A percentile compares a stretch with the other conserved stretches of the same genome.
Conservation (phyloP, 2,329 filamentous ascomycete species). For the Lasiodiplodia hormozganensis region DNA sequence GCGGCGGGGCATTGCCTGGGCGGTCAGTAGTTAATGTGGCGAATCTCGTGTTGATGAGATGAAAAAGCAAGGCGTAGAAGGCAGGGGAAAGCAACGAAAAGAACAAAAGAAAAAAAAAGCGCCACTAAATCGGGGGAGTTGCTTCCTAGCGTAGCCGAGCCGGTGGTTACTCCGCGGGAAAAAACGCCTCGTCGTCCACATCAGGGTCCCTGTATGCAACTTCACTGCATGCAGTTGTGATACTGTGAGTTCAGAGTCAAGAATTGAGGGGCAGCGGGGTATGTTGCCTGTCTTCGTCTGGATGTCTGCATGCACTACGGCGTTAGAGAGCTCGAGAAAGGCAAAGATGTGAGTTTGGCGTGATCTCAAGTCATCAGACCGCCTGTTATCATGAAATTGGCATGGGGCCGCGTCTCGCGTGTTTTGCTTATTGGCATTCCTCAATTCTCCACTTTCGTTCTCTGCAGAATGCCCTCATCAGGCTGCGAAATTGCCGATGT, state of each 20-base stretch:
- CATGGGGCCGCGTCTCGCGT: background rate
- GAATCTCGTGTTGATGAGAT: background rate
- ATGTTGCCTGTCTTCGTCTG: background rate
- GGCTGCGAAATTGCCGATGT: background rate
- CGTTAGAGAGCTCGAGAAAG: background rate
- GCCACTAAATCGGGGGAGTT: background rate
- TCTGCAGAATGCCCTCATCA: background rate
- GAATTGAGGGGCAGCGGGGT: background rate
- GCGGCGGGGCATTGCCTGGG: too few relatives aligned
- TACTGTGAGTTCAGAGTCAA: background rate
- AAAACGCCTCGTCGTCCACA: background rate
- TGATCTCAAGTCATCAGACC: background rate
- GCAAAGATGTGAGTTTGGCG: background rate
- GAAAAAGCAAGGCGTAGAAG: background rate
- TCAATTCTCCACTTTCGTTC: conserved; percentile 1
- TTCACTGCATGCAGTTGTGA: background rate
- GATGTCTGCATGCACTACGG: background rate
- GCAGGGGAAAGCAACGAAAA: background rate
- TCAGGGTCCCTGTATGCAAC: background rate
- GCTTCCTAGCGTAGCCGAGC: conserved; percentile 9
- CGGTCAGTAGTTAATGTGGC: background rate
- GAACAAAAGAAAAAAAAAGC: background rate
- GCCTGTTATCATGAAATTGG: background rate
- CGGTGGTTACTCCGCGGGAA: background rate
- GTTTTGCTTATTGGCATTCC: background rate